Evolutionary conservation across 768 basidiomycete genomes (phyloP), one percentile per base, ranked within the genome.

Genomic region (Mycena amicta): DNA sequence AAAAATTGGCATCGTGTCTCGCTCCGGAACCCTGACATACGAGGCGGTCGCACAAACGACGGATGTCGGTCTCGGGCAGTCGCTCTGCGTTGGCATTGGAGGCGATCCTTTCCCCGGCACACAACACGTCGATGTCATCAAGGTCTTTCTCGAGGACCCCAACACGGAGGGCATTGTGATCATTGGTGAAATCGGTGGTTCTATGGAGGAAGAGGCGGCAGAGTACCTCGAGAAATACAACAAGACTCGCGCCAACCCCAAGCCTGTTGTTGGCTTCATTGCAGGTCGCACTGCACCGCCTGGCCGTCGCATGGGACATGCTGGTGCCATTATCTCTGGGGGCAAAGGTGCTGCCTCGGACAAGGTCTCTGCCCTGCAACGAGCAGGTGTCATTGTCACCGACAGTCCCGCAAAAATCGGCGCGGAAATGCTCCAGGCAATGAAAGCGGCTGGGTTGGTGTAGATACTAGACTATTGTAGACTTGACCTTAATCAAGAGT

Each of bases 191-290:
- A 99, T 99, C 66, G 97, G 97, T 62, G 97, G 97, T 22, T 90
- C 93, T 6, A 97, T 98, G 96, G 97, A 99, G 77, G 97, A 99
- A 74, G 96, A 98, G 63, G 97, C 97, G 5, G 97, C 97, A 4
- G 97, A 95, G 66, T 98, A 96, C 76, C 80, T 99, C 55, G 90
- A 92, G 71, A 82, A 84, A 73, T 89, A 92, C 80, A 99, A 99
- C 82, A 92, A 93, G 77, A 93, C 89, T 26, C 84, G 91, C 53
- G 74, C 74, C 55, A 80, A 87, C 64, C 93, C 93, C 56, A 99
- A 99, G 76, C 97, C 97, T 50, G 94, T 98, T 31, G 93, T 99
- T 55, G 92, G 90, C 37, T 99, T 99, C 76, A 98, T 99, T 69
- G 97, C 97, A 56, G 97, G 97, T 50, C 89, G 92, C 58, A 98